Conservation (phyloP, 129 eudicot species). For the Scalesia atractyloides region DNA sequence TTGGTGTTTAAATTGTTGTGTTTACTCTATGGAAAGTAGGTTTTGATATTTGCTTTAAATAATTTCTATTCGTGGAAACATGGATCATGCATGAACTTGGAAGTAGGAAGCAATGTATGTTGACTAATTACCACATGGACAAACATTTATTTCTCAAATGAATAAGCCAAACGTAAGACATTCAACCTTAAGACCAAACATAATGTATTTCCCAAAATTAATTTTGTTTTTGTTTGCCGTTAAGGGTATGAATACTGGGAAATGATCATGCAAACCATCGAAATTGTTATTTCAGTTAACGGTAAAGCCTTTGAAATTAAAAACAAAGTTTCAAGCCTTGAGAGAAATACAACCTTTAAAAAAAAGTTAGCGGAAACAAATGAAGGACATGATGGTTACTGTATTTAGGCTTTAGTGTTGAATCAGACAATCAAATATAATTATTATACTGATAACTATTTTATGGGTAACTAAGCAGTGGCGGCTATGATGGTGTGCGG, state of each 20-base stretch:
- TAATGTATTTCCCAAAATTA: neutral
- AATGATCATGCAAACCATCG: neutral
- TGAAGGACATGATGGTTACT: neutral
- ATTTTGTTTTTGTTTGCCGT: neutral
- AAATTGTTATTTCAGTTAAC: neutral
- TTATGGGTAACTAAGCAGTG: neutral
- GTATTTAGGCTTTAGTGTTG: neutral
- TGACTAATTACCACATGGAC: constrained; percentile 3
- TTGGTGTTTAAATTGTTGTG: constrained; percentile 2
- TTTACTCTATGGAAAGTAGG: constrained; percentile 14
- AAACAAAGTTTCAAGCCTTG: too few species aligned
- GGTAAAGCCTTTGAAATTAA: too few species aligned
- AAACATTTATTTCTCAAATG: neutral
- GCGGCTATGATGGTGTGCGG: too few species aligned
- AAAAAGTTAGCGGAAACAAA: neutral
- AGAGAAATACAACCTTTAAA: too few species aligned
- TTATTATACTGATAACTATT: neutral
- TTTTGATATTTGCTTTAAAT: constrained; percentile 13
- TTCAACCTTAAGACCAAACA: constrained; percentile 12
- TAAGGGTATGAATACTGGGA: neutral
- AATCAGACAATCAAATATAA: neutral
- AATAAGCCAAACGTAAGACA: constrained; percentile 16
- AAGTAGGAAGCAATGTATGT: constrained; percentile 23
- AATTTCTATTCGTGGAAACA: constrained; percentile 4
- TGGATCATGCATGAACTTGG: constrained; percentile 21